phyloP scores from a whole-genome alignment of 768 basidiomycete genomes.

The Phaeotremella skinneri region DNA sequence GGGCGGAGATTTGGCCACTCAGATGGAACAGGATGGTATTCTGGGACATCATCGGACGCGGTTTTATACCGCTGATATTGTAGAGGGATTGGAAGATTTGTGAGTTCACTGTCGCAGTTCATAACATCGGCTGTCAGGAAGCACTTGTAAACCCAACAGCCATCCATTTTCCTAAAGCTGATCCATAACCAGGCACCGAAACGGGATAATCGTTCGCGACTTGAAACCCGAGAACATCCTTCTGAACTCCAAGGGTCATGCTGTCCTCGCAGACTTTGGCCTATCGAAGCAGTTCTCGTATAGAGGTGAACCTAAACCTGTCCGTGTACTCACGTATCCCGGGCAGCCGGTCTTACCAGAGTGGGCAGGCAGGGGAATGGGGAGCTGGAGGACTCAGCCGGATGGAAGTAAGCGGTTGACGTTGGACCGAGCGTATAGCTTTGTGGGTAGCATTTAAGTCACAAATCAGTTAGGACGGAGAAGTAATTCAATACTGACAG shows the following conservation, averaged over 20 bases:
- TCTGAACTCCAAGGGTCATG: conserved; percentile 89
- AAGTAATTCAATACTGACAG: too few relatives aligned
- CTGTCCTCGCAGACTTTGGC: conserved; percentile 96
- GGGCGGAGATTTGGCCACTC: conserved; percentile 87
- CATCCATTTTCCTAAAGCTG: conserved; percentile 6
- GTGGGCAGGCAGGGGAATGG: conserved; percentile 39
- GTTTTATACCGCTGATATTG: conserved; percentile 96
- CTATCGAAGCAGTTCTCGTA: conserved; percentile 39
- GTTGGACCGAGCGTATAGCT: conserved; percentile 33
- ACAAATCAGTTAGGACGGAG: too few relatives aligned
- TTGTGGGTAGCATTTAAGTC: conserved; percentile 28
- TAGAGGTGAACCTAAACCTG: conserved; percentile 33
- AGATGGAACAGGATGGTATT: conserved; percentile 91
- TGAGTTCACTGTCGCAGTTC: conserved; percentile 15
- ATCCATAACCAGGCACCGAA: conserved; percentile 59
- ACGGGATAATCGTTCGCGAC: conserved; percentile 95
- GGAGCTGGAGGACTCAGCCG: conserved; percentile 17
- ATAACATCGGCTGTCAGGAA: not conserved
- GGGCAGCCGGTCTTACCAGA: conserved; percentile 26
- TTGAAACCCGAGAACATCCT: conserved; percentile 91
- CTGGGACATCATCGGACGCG: conserved; percentile 89
- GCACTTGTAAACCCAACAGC: not conserved
- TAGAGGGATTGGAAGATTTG: conserved; percentile 87
- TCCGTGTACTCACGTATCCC: conserved; percentile 27
- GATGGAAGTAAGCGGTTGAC: conserved; percentile 20